Base-by-base conservation (phyloP, 805 yeast species). In the Zygosaccharomyces kombuchaensis region DNA sequence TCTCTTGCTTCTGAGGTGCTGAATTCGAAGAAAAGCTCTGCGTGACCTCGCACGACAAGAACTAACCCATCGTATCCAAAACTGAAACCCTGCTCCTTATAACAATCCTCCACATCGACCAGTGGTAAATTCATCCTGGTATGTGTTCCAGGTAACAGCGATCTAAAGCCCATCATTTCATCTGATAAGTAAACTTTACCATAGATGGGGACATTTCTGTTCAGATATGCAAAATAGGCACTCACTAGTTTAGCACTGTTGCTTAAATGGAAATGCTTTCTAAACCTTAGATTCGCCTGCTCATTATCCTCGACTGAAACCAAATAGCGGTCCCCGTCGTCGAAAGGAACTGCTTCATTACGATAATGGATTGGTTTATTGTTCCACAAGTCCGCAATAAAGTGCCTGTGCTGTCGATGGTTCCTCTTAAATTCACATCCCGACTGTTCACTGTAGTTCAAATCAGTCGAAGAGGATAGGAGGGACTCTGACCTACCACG, bases 41-140 rank as follows among this genome's bases (percentile, higher is more conserved):
- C 95, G 47, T 81, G 84, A 0, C 90, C 93, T 43, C 77, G 77
- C 3, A 86, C 75, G 0, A 80, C 80, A 9, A 90, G 55, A 1
- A 81, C 85, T 39, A 90, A 67, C 1, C 91, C 91, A 27, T 78
- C 76, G 58, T 84, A 86, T 0, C 80, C 80, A 57, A 87, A 77
- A 52, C 84, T 70, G 51, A 80, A 77, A 0, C 91, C 89, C 39
- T 76, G 78, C 54, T 83, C 89, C 49, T 75, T 77, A 43, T 75
- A 74, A 43, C 85, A 82, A 38, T 75, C 79, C 53, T 85, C 95
- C 22, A 91, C 69, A 56, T 87, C 95, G 4, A 59, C 57, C 32
- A 85, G 67, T 0, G 98, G 98, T 7, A 91, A 65, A 6, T 89
- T 78, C 96, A 91, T 87, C 46, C 78, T 78, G 1, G 95, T 84